These are phyloP conservation scores for Wallacemonas collosoma DNA, from an alignment of 208 protist species.

Conservation along the genomic window DNA sequence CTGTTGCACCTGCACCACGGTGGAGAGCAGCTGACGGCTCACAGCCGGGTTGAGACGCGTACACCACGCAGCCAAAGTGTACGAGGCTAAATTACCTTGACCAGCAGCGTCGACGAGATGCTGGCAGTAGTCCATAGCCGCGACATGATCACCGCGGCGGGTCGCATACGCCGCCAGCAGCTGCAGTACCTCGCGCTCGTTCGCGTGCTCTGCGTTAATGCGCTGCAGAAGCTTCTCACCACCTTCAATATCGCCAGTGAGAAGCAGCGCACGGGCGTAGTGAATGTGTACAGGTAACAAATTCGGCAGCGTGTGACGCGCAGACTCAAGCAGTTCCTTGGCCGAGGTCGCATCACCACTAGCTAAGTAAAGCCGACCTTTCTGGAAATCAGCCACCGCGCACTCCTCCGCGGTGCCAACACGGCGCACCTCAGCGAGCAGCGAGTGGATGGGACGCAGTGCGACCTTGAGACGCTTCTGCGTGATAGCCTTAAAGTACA, in stretches of 20 bases:
- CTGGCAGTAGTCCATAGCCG: conserved; percentile 63
- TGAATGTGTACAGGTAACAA: conserved; percentile 75
- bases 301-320: conserved; percentile 59
- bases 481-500: conserved; percentile 72
- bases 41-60: conserved; percentile 61
- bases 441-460: conserved; percentile 34
- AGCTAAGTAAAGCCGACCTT: conserved; percentile 64
- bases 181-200: conserved; percentile 81
- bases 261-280: conserved; percentile 66
- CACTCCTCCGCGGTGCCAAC: conserved; percentile 52
- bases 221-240: conserved; percentile 53
- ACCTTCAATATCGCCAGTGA: conserved; percentile 44
- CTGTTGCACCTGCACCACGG: conserved; percentile 41
- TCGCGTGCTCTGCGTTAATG: conserved; percentile 62
- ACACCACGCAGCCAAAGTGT: conserved; percentile 70
- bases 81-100: conserved; percentile 66
- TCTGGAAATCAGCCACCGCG: conserved; percentile 79
- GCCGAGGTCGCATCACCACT: conserved; percentile 60
- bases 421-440: conserved; percentile 60
- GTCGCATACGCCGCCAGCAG: conserved; percentile 69
- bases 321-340: conserved; percentile 55
- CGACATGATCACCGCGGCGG: conserved; percentile 53
- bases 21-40: conserved; percentile 33
- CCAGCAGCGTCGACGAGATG: conserved; percentile 65
- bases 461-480: conserved; percentile 40